Conservation (phyloP, 495 filamentous ascomycete genomes). For the Neurospora tetraspora region DNA sequence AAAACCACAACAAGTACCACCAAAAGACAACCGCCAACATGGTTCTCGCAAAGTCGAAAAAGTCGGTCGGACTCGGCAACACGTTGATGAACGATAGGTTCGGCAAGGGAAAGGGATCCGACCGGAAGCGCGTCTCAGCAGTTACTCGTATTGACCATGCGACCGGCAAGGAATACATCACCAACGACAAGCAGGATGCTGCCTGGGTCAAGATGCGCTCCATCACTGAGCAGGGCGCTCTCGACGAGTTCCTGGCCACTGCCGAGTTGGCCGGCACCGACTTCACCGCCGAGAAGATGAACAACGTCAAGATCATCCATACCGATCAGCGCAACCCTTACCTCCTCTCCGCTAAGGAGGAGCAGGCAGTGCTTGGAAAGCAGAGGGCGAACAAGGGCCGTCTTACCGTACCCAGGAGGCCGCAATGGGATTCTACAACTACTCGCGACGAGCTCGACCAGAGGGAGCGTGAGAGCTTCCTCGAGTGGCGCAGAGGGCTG, state of each 20-base stretch:
- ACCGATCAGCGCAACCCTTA: conserved; percentile 91
- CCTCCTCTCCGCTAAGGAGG: conserved; percentile 78
- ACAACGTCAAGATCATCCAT: conserved; percentile 97
- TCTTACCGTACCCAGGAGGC: conserved; percentile 83
- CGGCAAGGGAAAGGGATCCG: conserved; percentile 73
- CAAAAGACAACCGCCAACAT: conserved; percentile 37
- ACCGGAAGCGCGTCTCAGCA: conserved; percentile 49
- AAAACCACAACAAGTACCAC: neutral
- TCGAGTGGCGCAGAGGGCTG: conserved; percentile 83
- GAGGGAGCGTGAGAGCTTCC: conserved; percentile 67
- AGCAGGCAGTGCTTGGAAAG: conserved; percentile 65
- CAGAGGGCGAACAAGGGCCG: conserved; percentile 66
- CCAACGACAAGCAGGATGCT: conserved; percentile 65
- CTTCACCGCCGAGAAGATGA: conserved; percentile 98
- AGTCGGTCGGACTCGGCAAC: conserved; percentile 77
- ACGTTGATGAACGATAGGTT: conserved; percentile 86
- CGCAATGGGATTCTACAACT: conserved; percentile 76
- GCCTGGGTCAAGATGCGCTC: conserved; percentile 95
- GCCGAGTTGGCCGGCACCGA: conserved; percentile 95
- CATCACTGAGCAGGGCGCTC: conserved; percentile 91
- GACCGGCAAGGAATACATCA: conserved; percentile 57
- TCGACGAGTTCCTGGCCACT: conserved; percentile 67
- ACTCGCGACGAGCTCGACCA: conserved; percentile 72
- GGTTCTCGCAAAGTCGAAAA: conserved; percentile 94
- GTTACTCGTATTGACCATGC: conserved; percentile 51